phyloP scores from a whole-genome alignment of 2,329 filamentous ascomycete species.

The Cladosporium cucumerinum region DNA sequence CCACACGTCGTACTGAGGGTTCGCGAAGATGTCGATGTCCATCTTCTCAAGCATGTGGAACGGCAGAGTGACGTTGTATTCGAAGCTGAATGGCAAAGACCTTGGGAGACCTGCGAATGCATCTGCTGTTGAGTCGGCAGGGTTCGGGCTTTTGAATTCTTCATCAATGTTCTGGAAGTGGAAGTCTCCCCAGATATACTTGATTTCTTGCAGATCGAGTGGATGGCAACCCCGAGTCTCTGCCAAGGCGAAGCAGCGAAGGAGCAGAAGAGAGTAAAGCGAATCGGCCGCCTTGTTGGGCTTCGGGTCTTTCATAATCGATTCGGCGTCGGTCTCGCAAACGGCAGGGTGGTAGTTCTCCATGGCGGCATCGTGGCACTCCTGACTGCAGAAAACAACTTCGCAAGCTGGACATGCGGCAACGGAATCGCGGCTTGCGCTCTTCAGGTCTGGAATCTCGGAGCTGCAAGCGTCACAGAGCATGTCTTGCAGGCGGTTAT shows the following conservation, averaged over 20 bases:
- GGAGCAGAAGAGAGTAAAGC: conserved; percentile 58
- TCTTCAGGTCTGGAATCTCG: conserved; percentile 54
- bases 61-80: conserved; percentile 69
- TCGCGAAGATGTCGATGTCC: conserved; percentile 71
- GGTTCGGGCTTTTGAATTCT: conserved; percentile 9
- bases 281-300: conserved; percentile 57
- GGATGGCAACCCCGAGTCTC: conserved; percentile 57
- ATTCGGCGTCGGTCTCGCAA: conserved; percentile 54
- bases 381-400: conserved; percentile 59
- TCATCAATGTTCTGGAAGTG: conserved; percentile 30
- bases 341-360: conserved; percentile 57
- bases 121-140: conserved; percentile 6
- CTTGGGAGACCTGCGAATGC: conserved; percentile 37
- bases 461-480: conserved; percentile 87
- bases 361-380: conserved; percentile 55
- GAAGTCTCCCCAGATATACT: conserved; percentile 66
- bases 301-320: conserved; percentile 57
- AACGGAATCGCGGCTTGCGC: conserved; percentile 23
- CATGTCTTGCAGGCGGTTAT: conserved; percentile 80
- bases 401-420: conserved; percentile 54
- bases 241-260: conserved; percentile 59
- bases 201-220: conserved; percentile 57
- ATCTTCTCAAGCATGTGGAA: conserved; percentile 79
- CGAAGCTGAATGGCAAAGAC: conserved; percentile 75
- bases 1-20: conserved; percentile 66